Evolutionary conservation across 148 eudicot genomes (phyloP), one percentile per base, ranked within the genome.

Genomic region (Tetragonia tetragonoides): DNA sequence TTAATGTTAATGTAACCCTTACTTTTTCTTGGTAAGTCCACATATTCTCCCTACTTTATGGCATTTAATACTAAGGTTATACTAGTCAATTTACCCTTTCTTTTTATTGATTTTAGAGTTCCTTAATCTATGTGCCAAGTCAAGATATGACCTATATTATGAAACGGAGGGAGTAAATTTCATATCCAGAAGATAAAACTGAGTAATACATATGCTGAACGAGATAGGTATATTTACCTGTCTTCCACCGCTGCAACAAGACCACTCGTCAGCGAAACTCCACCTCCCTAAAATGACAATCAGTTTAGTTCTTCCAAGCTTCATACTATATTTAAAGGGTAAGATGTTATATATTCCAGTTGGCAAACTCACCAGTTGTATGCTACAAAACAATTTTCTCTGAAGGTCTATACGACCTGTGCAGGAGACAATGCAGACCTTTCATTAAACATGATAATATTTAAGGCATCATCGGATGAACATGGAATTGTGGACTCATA

Each of bases 381-480:
- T 95, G 89, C 99, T 95, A 83, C 95, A 89, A 80, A 95, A 95
- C 81, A 95, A 83, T 77, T 90, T 95, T 80, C 99, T 87, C 86
- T 95, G 93, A 66, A 95, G 89, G 76, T 95, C 99, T 56, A 95
- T 91, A 74, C 97, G 99, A 76, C 98, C 99, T 95, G 89, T 68
- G 15, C 11, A 12, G 6, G 70, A 62, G 28, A 61, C 28, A 78
- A 81, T 18, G 8, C 20, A 78, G 38, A 53, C 39, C 53, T 67
- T 70, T 20, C 42, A 39, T 53, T 46, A 65, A 62, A 53, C 65
- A 47, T 20, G 46, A 47, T 49, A 17, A 47, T 2, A 71, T 9
- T 23, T 42, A 54, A 44, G 15, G 7, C 47, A 73, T 69, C 23
- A 49, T 66, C 17, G 77, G 23, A 8, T 47, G 44, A 77, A 23